Percentiles rank a stretch among this genome's conserved stretches.
These are phyloP conservation scores for Phaeolepiota aurea DNA, from an alignment of 768 basidiomycete genomes.

Conservation along the genomic window DNA sequence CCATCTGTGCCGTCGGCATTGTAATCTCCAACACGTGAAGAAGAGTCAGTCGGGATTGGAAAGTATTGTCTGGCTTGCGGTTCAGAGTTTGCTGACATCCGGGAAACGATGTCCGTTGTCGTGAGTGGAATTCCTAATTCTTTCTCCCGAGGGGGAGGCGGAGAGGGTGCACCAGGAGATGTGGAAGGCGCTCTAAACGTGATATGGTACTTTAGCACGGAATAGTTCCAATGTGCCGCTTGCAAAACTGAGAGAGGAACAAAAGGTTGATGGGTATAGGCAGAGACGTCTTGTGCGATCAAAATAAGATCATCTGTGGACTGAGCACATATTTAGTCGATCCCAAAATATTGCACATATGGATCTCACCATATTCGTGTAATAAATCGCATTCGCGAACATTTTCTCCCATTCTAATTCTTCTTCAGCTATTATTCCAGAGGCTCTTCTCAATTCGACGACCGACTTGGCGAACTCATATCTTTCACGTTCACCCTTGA, in stretches of 20 bases:
- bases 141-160: slow-evolving; percentile 38
- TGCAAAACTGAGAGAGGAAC: slow-evolving; percentile 64
- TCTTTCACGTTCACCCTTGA: slow-evolving; percentile 68
- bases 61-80: slow-evolving; percentile 39
- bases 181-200: slow-evolving; percentile 31
- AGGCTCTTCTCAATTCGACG: slow-evolving; percentile 61
- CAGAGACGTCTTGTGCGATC: slow-evolving; percentile 71
- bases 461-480: slow-evolving; percentile 72
- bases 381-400: slow-evolving; percentile 76
- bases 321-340: slow-evolving; percentile 28
- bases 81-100: slow-evolving; percentile 10
- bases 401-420: slow-evolving; percentile 63
- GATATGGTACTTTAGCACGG: slow-evolving; percentile 54
- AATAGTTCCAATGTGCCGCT: slow-evolving; percentile 73
- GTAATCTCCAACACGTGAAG: slow-evolving; percentile 67
- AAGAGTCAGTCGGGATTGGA: slow-evolving; percentile 61
- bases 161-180: slow-evolving; percentile 19
- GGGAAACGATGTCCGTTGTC: slow-evolving; percentile 40
- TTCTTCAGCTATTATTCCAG: slow-evolving; percentile 48
- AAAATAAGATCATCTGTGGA: slow-evolving; percentile 69
- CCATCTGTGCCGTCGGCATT: slow-evolving; percentile 33
- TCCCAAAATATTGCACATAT: slow-evolving; percentile 5
- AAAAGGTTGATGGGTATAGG: slow-evolving; percentile 58
- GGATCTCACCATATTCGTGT: slow-evolving; percentile 69
- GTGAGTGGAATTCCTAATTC: slow-evolving; percentile 60